A percentile compares a stretch with the other conserved stretches of the same genome.
Conservation (phyloP, 331 rosid genomes). For the Malus hybrid region DNA sequence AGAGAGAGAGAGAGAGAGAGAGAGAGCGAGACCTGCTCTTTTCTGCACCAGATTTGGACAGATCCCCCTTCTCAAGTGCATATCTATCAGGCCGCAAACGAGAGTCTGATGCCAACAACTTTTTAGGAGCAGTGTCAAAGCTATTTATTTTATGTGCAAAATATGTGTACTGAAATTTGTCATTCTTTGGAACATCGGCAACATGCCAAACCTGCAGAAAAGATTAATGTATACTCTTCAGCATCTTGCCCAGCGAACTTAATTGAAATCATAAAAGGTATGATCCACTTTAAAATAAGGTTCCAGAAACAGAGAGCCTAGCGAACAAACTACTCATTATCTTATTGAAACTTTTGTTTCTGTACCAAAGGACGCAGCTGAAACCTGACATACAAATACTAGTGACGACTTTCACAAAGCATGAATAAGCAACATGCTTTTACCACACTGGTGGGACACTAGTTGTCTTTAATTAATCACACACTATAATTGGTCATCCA, state of each 20-base stretch:
- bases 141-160: constrained; percentile 88
- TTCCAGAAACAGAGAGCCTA: background rate
- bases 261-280: background rate
- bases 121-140: constrained; percentile 74
- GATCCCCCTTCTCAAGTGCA: constrained; percentile 81
- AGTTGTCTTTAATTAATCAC: background rate
- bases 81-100: constrained; percentile 89
- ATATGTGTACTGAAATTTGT: constrained; percentile 63
- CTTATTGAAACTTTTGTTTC: constrained; percentile 1
- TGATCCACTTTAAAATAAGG: background rate
- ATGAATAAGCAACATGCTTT: background rate
- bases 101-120: constrained; percentile 84
- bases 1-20: no score
- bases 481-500: background rate
- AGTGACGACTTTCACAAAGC: background rate
- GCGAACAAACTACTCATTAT: background rate
- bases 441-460: background rate
- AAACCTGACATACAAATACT: background rate
- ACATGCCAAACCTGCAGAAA: constrained; percentile 74
- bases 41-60: constrained; percentile 75
- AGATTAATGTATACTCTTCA: background rate
- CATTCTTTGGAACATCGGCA: constrained; percentile 59
- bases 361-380: background rate
- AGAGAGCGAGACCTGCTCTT: constrained; percentile 49
- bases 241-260: background rate